Evolutionary conservation across 2,329 filamentous ascomycete genomes (phyloP), one percentile per base, ranked within the genome.

Genomic region (Botryotinia convoluta): DNA sequence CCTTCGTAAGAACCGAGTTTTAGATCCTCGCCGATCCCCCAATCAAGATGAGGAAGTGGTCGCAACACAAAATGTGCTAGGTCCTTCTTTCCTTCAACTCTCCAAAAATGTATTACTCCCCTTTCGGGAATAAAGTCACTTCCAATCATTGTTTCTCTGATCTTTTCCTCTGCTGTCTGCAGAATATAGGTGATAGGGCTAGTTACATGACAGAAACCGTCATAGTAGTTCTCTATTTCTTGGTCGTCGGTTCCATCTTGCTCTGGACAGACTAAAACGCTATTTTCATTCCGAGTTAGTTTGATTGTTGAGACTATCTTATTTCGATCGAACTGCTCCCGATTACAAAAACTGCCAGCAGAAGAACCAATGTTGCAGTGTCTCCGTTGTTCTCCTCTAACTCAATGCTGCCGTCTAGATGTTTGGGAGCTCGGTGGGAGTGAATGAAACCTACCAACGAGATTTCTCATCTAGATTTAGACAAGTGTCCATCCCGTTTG

Each of bases 61-160:
- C 92, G 89, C 6, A 97, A 87, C 22, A 97, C 87, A 78, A 97
- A 90, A 83, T 92, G 91, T 60, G 92, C 89, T 67, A 97, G 87
- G 70, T 97, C 94, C 59, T 87, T 83, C 1, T 95, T 85, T 6
- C 93, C 88, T 7, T 93, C 88, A 39, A 93, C 86, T 69, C 89
- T 89, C 54, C 97, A 97, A 86, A 97, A 97, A 85, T 97, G 97
- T 77, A 97, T 90, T 77, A 96, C 88, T 5, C 94, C 94, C 79
- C 96, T 97, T 80, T 98, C 94, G 3, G 97, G 86, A 37, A 97
- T 89, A 48, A 9, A 9, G 44, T 48, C 44, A 22, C 8, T 48
- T 22, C 44, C 44, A 48, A 3, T 7, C 3, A 4, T 48, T 9
- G 6, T 3, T 1, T 48, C 8, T 10, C 8, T 22, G 2, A 22